phyloP scores from a whole-genome alignment of 257 asterid species.

The Solanum virginianum region DNA sequence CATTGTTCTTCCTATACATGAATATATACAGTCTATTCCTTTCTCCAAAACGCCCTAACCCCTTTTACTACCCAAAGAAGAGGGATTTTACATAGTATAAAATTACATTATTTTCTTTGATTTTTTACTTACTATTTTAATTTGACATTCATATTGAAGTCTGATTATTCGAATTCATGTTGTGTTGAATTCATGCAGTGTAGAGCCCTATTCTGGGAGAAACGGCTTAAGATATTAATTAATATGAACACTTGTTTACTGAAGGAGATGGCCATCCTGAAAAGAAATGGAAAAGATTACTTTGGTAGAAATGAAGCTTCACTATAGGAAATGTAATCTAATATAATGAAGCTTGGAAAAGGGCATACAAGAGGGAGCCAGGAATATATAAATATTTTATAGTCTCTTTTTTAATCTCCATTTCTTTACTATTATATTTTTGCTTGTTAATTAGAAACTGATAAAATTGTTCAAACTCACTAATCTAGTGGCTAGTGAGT shows the following conservation, averaged over 20 bases:
- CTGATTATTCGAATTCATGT: too few relatives aligned
- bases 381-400: not conserved
- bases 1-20: not conserved
- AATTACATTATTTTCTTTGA: too few relatives aligned
- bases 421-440: not conserved
- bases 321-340: too few relatives aligned
- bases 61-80: not conserved
- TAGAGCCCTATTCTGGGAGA: too few relatives aligned
- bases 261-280: not conserved
- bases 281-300: not conserved
- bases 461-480: not conserved
- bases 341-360: not conserved
- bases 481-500: not conserved
- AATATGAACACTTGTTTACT: not conserved
- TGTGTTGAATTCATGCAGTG: too few relatives aligned
- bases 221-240: not conserved
- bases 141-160: too few relatives aligned
- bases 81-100: not conserved
- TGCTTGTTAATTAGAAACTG: not conserved
- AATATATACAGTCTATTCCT: not conserved
- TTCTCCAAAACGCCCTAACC: not conserved
- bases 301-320: not conserved
- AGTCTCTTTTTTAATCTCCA: not conserved
- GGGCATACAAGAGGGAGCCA: not conserved
- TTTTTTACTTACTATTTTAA: too few relatives aligned